phyloP scores from a whole-genome alignment of 2,329 filamentous ascomycete species.

The Coniochaeta sp. region DNA sequence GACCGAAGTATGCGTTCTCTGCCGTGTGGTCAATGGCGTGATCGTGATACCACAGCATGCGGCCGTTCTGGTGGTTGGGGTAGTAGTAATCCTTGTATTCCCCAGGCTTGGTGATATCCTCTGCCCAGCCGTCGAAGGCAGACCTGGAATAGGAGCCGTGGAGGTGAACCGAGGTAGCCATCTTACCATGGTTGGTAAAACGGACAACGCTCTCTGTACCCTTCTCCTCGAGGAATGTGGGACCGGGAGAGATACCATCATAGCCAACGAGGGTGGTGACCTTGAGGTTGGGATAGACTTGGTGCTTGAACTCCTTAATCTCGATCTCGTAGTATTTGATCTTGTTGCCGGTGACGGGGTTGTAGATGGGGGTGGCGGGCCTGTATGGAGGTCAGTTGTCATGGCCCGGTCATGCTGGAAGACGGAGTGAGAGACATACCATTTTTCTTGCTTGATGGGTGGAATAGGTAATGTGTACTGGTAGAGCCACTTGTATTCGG shows the following conservation, averaged over 20 bases:
- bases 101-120: slow-evolving; percentile 35
- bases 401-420: neutral
- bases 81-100: slow-evolving; percentile 51
- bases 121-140: slow-evolving; percentile 41
- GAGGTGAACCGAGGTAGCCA: slow-evolving; percentile 36
- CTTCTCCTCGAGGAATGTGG: slow-evolving; percentile 35
- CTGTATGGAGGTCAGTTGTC: neutral
- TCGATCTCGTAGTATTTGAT: slow-evolving; percentile 19
- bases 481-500: neutral
- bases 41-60: slow-evolving; percentile 47
- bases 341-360: slow-evolving; percentile 11
- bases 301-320: slow-evolving; percentile 15
- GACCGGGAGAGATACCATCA: slow-evolving; percentile 41
- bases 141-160: slow-evolving; percentile 39
- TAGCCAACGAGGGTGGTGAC: slow-evolving; percentile 29
- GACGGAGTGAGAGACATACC: neutral
- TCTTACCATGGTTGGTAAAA: slow-evolving; percentile 35
- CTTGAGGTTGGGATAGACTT: slow-evolving; percentile 16
- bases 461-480: neutral
- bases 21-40: slow-evolving; percentile 31
- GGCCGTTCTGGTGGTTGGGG: slow-evolving; percentile 39
- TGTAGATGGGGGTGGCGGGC: neutral
- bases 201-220: slow-evolving; percentile 41
- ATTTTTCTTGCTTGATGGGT: neutral
- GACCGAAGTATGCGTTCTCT: slow-evolving; percentile 44